Base-by-base conservation (phyloP, 495 filamentous ascomycete species). In the Cairneyella variabilis region DNA sequence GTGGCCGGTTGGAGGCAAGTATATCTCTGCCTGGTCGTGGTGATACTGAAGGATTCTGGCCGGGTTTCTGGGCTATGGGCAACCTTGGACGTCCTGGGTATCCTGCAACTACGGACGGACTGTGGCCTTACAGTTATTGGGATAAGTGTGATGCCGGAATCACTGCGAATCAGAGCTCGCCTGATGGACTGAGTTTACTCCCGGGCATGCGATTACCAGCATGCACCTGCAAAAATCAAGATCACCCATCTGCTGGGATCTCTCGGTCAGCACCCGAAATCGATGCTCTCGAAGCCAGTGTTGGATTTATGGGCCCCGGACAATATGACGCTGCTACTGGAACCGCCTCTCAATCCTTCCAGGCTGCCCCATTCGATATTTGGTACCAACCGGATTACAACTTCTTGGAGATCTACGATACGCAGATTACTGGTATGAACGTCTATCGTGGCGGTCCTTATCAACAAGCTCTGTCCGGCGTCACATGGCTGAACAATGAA, bases 31-130 rank as follows among this genome's bases (percentile, higher is more conserved):
- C 87, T 4, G 87, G 87, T 17, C 63, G 74, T 26, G 87, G 86
- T 5, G 82, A 88, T 37, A 75, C 79, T 22, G 71, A 80, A 23
- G 85, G 87, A 17, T 85, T 89, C 66, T 90, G 87, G 87, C 86
- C 86, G 49, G 87, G 86, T 59, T 88, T 89, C 67, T 91, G 87
- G 87, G 77, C 86, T 0, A 87, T 88, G 84, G 85, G 85, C 0
- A 89, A 89, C 54, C 72, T 89, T 3, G 85, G 79, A 37, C 77
- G 85, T 48, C 82, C 85, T 26, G 85, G 85, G 7, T 85, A 86
- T 67, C 78, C 80, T 23, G 77, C 83, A 11, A 84, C 81, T 0
- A 87, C 84, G 2, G 85, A 89, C 51, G 85, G 85, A n/a, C 70
- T 86, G 62, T 89, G 85, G 87, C 87, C 87, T 2, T 90, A 89